These are phyloP conservation scores for Dendrocalamus latiflorus DNA, from an alignment of 202 grass and related monocot species.

Conservation along the genomic window DNA sequence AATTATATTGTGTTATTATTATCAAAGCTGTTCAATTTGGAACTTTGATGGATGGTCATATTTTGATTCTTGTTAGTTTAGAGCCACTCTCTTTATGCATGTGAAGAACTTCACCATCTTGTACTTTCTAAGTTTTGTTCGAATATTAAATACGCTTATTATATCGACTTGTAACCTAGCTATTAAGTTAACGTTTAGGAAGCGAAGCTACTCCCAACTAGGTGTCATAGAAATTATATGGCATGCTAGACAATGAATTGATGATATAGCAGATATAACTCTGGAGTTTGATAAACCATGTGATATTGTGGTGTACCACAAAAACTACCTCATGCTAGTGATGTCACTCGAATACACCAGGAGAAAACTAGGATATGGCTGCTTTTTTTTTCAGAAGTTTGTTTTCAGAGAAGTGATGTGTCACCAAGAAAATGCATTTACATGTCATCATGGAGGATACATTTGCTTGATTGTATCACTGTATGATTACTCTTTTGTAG, in stretches of 20 bases:
- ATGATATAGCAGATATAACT: neutral
- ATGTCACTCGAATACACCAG: neutral
- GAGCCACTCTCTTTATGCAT: neutral
- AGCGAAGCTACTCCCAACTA: neutral
- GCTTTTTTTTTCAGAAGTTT: neutral
- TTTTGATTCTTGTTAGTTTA: conserved; percentile 19
- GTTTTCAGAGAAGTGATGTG: neutral
- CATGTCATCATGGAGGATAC: neutral
- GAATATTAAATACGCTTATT: neutral
- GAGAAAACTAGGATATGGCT: neutral
- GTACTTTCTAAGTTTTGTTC: neutral
- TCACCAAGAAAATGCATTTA: neutral
- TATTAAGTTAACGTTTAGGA: neutral
- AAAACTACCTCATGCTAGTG: neutral
- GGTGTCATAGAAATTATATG: neutral
- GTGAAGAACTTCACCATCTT: neutral
- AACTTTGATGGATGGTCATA: conserved; percentile 18
- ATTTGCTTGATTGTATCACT: conserved; percentile 1
- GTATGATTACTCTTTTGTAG: neutral
- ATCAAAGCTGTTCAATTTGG: conserved; percentile 34
- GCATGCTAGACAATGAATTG: neutral
- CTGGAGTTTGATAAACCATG: conserved; percentile 3
- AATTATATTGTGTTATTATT: conserved; percentile 67
- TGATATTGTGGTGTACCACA: neutral
- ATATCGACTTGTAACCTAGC: neutral